phyloP scores from a whole-genome alignment of 768 basidiomycete species.

The Boletus pseudopeckii region DNA sequence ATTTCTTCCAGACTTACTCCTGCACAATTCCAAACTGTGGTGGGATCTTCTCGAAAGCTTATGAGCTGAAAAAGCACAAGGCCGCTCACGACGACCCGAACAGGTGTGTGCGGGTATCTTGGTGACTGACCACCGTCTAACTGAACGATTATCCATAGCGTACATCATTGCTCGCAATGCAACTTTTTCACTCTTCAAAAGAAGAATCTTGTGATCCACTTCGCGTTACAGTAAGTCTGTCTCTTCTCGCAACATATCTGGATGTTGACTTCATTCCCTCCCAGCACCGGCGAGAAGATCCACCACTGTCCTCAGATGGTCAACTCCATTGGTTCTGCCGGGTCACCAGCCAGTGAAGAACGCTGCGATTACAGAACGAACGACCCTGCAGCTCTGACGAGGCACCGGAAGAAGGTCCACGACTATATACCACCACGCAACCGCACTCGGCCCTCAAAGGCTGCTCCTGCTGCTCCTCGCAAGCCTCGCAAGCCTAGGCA shows the following conservation, averaged over 20 bases:
- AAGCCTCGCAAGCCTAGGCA: not conserved
- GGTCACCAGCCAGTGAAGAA: not conserved
- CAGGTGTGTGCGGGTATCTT: not conserved
- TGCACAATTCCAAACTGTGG: slow-evolving; percentile 3
- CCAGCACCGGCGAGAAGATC: slow-evolving; percentile 22
- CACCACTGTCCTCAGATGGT: slow-evolving; percentile 9
- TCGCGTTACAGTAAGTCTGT: slow-evolving; percentile 16
- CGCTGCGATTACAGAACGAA: slow-evolving; percentile 20
- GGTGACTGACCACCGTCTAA: not conserved
- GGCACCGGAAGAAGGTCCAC: slow-evolving; percentile 24
- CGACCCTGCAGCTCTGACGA: slow-evolving; percentile 25
- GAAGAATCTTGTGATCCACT: slow-evolving; percentile 20
- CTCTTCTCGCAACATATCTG: not conserved
- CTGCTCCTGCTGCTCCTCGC: not conserved
- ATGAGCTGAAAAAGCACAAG: slow-evolving; percentile 12
- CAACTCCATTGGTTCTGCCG: not conserved
- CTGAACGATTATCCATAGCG: not conserved
- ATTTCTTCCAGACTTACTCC: not conserved
- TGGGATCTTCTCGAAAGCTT: slow-evolving; percentile 1
- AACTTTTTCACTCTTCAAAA: slow-evolving; percentile 16
- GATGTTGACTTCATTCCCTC: not conserved
- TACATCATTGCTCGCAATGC: slow-evolving; percentile 15
- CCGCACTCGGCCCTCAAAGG: not conserved
- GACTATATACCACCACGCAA: slow-evolving; percentile 14
- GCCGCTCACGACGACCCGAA: slow-evolving; percentile 5